phyloP scores from a whole-genome alignment of 2,329 filamentous ascomycete species.

The Thelonectria olida region DNA sequence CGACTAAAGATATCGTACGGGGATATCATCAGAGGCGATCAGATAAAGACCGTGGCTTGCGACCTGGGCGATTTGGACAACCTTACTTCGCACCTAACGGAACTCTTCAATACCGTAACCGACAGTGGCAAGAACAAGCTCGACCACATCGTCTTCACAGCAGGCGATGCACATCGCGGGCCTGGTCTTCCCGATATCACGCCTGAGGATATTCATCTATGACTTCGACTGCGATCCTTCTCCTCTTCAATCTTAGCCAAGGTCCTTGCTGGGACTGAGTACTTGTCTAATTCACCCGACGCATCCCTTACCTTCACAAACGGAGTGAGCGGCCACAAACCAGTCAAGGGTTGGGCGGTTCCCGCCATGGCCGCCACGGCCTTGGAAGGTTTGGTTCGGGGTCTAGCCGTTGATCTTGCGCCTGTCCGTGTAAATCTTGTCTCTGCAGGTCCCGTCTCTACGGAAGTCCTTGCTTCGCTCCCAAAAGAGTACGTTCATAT shows the following conservation, averaged over 20 bases:
- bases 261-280: neutral
- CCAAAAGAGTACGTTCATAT: no score
- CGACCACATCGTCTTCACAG: conserved; percentile 1
- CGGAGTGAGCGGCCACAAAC: neutral
- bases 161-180: neutral
- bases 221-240: neutral
- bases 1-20: neutral
- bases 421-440: no score
- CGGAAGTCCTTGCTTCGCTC: no score
- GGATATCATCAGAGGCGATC: neutral
- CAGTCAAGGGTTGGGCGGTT: no score
- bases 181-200: neutral
- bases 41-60: no score
- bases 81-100: neutral
- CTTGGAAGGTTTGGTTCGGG: no score
- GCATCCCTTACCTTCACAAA: conserved; percentile 5
- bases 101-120: neutral
- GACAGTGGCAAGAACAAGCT: neutral
- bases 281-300: neutral
- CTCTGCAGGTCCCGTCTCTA: no score
- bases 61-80: neutral
- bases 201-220: neutral
- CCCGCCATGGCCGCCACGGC: no score
- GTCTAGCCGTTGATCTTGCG: no score
- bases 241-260: neutral